Evolutionary conservation across 2,329 filamentous ascomycete genomes (phyloP).

Genomic region (Phialophora expanda): DNA sequence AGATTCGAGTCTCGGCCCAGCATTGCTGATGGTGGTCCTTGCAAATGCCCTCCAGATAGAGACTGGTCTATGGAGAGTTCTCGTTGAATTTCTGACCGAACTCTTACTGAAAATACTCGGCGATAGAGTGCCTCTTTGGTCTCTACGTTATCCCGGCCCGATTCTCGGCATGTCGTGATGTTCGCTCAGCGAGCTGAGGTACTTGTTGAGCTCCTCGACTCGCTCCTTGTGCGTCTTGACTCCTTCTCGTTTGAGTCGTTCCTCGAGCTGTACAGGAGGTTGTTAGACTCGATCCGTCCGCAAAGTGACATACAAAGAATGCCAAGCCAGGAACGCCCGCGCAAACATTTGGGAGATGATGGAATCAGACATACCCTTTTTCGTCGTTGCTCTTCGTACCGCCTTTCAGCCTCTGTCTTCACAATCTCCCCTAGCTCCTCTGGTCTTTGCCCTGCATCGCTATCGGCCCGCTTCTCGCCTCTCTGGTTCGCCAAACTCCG

Average conservation of each 20-base stretch:
- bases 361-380: constrained; percentile 69
- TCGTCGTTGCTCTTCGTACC: constrained; percentile 78
- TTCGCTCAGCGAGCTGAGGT: constrained; percentile 88
- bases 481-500: constrained; percentile 2
- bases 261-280: constrained; percentile 66
- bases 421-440: constrained; percentile 44
- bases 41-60: neutral
- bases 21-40: neutral
- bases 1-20: neutral
- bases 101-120: neutral
- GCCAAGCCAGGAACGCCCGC: neutral
- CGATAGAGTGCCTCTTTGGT: neutral
- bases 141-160: constrained; percentile 37
- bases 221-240: constrained; percentile 96
- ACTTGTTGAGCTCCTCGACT: constrained; percentile 93
- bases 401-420: constrained; percentile 85
- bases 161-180: constrained; percentile 84
- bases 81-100: neutral
- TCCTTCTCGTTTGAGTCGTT: constrained; percentile 80
- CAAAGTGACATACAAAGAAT: neutral
- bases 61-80: neutral
- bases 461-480: neutral
- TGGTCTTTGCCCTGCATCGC: constrained; percentile 36
- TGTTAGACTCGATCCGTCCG: neutral
- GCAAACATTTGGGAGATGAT: neutral